Evolutionary conservation across 345 rosid genomes (phyloP).

Genomic region (Erodium maritimum): DNA sequence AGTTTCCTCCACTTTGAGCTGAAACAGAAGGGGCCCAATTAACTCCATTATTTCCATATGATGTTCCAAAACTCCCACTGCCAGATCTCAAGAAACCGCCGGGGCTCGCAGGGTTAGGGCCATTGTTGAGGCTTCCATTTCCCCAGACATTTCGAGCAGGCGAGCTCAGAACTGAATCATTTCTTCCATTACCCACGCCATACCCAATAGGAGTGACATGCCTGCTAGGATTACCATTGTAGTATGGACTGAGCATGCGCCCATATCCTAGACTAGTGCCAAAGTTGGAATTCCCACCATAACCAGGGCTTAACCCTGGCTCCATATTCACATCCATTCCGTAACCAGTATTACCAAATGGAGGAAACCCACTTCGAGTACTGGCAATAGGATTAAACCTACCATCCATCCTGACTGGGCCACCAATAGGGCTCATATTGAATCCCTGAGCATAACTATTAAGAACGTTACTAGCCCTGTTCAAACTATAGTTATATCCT

Average conservation of each 20-base stretch:
- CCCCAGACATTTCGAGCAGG: slow-evolving; percentile 69
- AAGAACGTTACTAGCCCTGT: slow-evolving; percentile 54
- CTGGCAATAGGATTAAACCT: slow-evolving; percentile 67
- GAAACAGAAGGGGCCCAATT: slow-evolving; percentile 57
- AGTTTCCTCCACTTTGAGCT: slow-evolving; percentile 28
- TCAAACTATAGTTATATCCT: slow-evolving; percentile 55
- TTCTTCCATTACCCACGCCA: slow-evolving; percentile 37
- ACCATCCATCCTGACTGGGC: slow-evolving; percentile 57
- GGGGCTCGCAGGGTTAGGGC: slow-evolving; percentile 29
- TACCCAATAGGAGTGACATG: slow-evolving; percentile 61
- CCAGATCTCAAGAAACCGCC: slow-evolving; percentile 39
- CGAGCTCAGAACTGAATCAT: slow-evolving; percentile 45
- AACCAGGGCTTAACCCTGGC: slow-evolving; percentile 47
- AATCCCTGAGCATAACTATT: slow-evolving; percentile 63
- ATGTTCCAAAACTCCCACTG: slow-evolving; percentile 45
- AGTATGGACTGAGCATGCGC: slow-evolving; percentile 44
- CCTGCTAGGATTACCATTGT: slow-evolving; percentile 50
- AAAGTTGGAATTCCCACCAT: slow-evolving; percentile 45
- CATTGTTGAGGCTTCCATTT: slow-evolving; percentile 40
- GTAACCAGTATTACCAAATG: slow-evolving; percentile 44
- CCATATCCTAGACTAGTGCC: slow-evolving; percentile 54
- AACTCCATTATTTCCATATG: slow-evolving; percentile 52
- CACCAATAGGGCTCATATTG: slow-evolving; percentile 40
- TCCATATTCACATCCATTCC: slow-evolving; percentile 70
- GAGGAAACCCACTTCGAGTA: slow-evolving; percentile 48